Conservation (phyloP, 805 yeast species). For the Schizosaccharomyces lindneri region DNA sequence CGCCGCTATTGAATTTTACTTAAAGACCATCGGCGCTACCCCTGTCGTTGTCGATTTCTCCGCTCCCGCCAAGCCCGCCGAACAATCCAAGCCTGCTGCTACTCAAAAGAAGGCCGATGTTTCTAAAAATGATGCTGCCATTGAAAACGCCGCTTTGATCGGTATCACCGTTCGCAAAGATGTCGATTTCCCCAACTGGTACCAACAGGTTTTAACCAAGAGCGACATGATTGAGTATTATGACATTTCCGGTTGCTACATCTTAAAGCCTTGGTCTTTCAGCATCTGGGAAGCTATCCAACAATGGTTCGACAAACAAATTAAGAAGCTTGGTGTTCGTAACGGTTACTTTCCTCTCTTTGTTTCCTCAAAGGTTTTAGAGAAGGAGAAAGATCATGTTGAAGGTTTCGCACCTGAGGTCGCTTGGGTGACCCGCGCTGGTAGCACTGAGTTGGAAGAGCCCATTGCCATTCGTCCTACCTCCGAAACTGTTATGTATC, state of each 20-base stretch:
- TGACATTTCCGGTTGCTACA: slow-evolving; percentile 96
- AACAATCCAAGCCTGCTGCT: slow-evolving; percentile 10
- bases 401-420: slow-evolving; percentile 99
- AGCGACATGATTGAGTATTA: slow-evolving; percentile 97
- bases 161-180: slow-evolving; percentile 91
- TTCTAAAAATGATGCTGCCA: slow-evolving; percentile 13
- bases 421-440: slow-evolving; percentile 98
- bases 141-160: slow-evolving; percentile 69
- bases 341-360: slow-evolving; percentile 98
- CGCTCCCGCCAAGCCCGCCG: slow-evolving; percentile 12
- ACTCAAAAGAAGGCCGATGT: slow-evolving; percentile 5
- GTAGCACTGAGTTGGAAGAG: slow-evolving; percentile 79
- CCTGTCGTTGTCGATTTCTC: slow-evolving; percentile 15
- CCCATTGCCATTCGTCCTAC: slow-evolving; percentile 99
- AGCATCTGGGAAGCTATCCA: slow-evolving; percentile 87
- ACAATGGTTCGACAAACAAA: slow-evolving; percentile 51
- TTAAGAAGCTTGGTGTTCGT: slow-evolving; percentile 72
- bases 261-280: slow-evolving; percentile 87
- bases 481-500: slow-evolving; percentile 98
- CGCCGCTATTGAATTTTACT: slow-evolving; percentile 17
- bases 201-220: slow-evolving; percentile 82
- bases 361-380: slow-evolving; percentile 74
- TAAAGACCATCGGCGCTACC: slow-evolving; percentile 25
- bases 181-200: slow-evolving; percentile 88
- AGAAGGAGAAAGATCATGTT: slow-evolving; percentile 92